These are phyloP conservation scores for Nymphaea colorata DNA, from an alignment of 164 flowering plant species.

Conservation along the genomic window DNA sequence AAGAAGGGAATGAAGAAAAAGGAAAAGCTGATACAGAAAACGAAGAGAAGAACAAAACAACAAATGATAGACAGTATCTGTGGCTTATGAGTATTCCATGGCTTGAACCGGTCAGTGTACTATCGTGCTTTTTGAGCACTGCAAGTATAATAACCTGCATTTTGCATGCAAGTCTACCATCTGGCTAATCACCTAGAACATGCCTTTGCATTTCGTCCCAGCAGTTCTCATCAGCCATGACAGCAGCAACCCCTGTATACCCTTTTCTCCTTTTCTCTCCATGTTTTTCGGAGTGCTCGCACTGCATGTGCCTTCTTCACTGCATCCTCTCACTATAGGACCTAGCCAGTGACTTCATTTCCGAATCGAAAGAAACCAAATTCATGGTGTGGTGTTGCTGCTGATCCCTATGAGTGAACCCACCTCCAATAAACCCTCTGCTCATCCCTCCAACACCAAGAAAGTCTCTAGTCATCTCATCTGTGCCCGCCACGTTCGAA, in stretches of 20 bases:
- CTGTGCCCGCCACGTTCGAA: conserved; percentile 30
- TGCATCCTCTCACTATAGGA: conserved; percentile 4
- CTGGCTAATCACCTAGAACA: too few species aligned
- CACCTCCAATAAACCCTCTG: conserved; percentile 27
- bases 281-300: not conserved
- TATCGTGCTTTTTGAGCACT: not conserved
- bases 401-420: conserved; percentile 24
- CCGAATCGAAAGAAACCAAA: conserved; percentile 4
- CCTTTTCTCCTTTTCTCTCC: not conserved
- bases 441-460: conserved; percentile 68
- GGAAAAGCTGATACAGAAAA: too few species aligned
- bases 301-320: not conserved
- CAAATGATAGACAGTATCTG: too few species aligned
- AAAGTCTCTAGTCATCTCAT: conserved; percentile 58
- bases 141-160: not conserved
- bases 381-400: conserved; percentile 3
- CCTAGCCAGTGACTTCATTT: conserved; percentile 3
- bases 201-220: too few species aligned
- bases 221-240: too few species aligned
- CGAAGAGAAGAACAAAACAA: too few species aligned
- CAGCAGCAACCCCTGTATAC: not conserved
- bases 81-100: not conserved
- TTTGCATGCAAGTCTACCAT: too few species aligned
- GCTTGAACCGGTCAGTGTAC: not conserved
- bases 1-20: too few species aligned